Conservation (phyloP, 2,329 filamentous ascomycete species). For the Microdochium nivale region DNA sequence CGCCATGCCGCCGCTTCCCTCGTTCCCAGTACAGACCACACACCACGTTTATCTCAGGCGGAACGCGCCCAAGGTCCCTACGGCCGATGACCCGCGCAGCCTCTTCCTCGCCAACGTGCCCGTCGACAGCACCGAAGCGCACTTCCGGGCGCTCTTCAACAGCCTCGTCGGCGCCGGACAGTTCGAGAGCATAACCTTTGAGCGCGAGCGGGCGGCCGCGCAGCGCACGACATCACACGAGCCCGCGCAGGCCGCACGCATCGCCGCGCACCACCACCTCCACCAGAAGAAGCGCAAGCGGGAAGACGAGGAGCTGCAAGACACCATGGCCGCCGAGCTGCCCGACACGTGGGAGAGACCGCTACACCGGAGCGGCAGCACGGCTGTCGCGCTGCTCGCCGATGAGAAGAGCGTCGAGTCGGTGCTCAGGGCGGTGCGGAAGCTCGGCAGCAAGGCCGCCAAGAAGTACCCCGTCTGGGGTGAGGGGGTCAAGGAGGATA, state of each 20-base stretch:
- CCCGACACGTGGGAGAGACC: constrained; percentile 67
- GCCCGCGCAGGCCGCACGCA: constrained; percentile 31
- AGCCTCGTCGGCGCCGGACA: constrained; percentile 66
- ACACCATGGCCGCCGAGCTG: constrained; percentile 52
- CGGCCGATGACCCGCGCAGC: constrained; percentile 64
- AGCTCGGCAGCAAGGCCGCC: constrained; percentile 48
- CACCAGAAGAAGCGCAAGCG: constrained; percentile 50
- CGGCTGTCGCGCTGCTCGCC: constrained; percentile 74
- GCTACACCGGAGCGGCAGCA: constrained; percentile 65
- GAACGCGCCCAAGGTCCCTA: constrained; percentile 72
- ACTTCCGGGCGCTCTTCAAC: constrained; percentile 69
- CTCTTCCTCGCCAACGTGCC: constrained; percentile 90
- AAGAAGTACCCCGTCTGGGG: constrained; percentile 63
- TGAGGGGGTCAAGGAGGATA: constrained; percentile 42
- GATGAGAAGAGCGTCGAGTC: constrained; percentile 71
- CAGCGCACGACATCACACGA: constrained; percentile 27
- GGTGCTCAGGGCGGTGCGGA: constrained; percentile 66
- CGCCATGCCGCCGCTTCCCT: constrained; percentile 52
- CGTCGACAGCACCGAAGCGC: constrained; percentile 68
- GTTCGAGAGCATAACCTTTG: constrained; percentile 72
- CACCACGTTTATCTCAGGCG: constrained; percentile 85
- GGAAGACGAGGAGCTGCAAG: constrained; percentile 23
- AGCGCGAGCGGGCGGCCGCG: constrained; percentile 41
- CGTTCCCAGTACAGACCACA: constrained; percentile 52
- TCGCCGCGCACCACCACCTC: constrained; percentile 27